These are phyloP conservation scores for Vitis labrusca DNA, from an alignment of 164 flowering plant genomes.

Conservation along the genomic window DNA sequence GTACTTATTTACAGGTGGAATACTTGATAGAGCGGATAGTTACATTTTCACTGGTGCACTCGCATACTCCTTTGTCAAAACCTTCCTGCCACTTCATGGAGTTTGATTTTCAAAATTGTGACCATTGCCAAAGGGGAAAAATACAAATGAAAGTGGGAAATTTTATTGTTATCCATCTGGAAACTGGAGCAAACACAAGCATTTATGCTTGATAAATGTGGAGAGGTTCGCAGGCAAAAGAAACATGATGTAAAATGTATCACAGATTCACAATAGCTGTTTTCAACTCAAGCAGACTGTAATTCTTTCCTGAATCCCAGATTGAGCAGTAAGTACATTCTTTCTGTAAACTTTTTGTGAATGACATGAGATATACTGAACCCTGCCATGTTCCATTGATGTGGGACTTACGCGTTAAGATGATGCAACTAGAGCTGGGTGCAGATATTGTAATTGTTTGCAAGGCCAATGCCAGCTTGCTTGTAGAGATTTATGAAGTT, in stretches of 20 bases:
- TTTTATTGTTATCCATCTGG: background rate
- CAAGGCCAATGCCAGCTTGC: background rate
- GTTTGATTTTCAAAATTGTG: slow-evolving; percentile 38
- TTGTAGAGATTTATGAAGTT: background rate
- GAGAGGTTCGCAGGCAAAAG: background rate
- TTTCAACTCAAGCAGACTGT: no score
- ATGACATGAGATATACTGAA: background rate
- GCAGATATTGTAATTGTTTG: background rate
- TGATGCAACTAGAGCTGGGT: background rate
- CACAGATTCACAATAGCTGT: no score
- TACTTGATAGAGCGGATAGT: slow-evolving; percentile 91
- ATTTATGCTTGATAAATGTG: background rate
- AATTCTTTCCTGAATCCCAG: slow-evolving; percentile 5
- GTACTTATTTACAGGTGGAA: slow-evolving; percentile 64
- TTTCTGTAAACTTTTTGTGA: background rate
- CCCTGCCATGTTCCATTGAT: background rate
- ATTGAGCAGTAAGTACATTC: background rate
- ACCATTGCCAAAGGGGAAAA: background rate
- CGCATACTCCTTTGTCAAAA: slow-evolving; percentile 86
- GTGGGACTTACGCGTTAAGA: background rate
- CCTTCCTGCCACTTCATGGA: slow-evolving; percentile 76
- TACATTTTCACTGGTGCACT: slow-evolving; percentile 96
- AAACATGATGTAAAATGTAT: background rate
- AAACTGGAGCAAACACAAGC: background rate
- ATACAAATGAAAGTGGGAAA: no score